Evolutionary conservation across 495 filamentous ascomycete species (phyloP).

Genomic region (Xylaria intraflava): DNA sequence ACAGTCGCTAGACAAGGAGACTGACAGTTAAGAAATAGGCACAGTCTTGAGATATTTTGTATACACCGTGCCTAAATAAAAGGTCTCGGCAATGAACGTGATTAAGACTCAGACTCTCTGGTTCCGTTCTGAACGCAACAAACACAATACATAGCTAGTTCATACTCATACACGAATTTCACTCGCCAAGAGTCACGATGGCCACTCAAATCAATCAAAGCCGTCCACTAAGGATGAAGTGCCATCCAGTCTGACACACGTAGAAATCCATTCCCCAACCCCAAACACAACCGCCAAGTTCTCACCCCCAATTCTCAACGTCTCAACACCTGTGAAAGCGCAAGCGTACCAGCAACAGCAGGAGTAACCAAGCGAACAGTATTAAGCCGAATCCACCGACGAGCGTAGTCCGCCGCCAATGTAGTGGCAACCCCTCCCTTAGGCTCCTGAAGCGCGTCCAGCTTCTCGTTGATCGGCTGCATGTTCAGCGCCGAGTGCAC

Average conservation of each 20-base stretch:
- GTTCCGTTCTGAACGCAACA: no score
- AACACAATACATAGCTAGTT: no score
- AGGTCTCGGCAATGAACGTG: no score
- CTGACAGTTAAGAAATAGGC: no score
- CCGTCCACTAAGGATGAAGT: not conserved
- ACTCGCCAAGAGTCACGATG: not conserved
- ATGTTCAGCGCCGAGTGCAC: constrained; percentile 44
- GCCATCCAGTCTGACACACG: no score
- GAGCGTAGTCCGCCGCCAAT: constrained; percentile 32
- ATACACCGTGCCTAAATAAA: no score
- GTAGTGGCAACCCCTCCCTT: constrained; percentile 24
- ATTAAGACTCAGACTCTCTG: no score
- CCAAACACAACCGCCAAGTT: no score
- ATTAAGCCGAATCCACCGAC: constrained; percentile 34
- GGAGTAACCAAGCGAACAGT: constrained; percentile 34
- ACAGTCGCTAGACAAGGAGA: no score
- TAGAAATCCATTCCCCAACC: no score
- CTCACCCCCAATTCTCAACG: no score
- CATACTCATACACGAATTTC: not conserved
- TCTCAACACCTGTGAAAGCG: constrained; percentile 28
- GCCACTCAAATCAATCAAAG: not conserved
- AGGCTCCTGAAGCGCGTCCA: constrained; percentile 30
- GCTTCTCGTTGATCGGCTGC: constrained; percentile 44
- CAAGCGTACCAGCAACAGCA: constrained; percentile 34
- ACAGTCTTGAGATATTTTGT: no score